These are phyloP conservation scores for Sporothrix sp. DNA, from an alignment of 2,329 filamentous ascomycete genomes.

Conservation along the genomic window DNA sequence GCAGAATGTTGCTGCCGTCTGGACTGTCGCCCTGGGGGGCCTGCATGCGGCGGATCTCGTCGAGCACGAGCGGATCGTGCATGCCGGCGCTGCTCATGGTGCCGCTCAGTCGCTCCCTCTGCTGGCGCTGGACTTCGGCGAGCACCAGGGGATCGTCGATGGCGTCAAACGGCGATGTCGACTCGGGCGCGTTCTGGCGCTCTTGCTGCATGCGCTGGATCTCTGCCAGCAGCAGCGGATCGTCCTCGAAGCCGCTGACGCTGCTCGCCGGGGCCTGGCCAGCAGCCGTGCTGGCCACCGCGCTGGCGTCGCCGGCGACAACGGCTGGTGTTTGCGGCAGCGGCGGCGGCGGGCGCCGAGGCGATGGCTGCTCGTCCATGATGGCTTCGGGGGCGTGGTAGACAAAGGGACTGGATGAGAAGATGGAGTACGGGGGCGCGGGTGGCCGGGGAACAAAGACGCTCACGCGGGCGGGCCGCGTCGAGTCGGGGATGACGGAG, in stretches of 20 bases:
- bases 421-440: not conserved
- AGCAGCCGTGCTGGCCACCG: not conserved
- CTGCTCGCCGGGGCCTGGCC: not conserved
- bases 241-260: not conserved
- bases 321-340: no score
- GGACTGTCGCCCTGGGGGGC: not conserved
- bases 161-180: not conserved
- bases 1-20: not conserved
- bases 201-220: not conserved
- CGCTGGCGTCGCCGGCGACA: no score
- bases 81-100: not conserved
- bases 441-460: not conserved
- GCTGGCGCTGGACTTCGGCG: no score
- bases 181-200: not conserved
- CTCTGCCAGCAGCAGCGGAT: not conserved
- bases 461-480: constrained; percentile 4
- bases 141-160: not conserved
- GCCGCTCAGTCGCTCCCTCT: no score
- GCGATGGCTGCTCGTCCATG: not conserved
- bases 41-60: not conserved
- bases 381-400: not conserved
- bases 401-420: not conserved
- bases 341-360: not conserved
- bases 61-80: constrained; percentile 1
- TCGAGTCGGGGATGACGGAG: constrained; percentile 13